Percentiles rank a stretch among this genome's conserved stretches.
Conservation (phyloP, 2,329 filamentous ascomycete species). For the Cadophora luteo-olivacea region DNA sequence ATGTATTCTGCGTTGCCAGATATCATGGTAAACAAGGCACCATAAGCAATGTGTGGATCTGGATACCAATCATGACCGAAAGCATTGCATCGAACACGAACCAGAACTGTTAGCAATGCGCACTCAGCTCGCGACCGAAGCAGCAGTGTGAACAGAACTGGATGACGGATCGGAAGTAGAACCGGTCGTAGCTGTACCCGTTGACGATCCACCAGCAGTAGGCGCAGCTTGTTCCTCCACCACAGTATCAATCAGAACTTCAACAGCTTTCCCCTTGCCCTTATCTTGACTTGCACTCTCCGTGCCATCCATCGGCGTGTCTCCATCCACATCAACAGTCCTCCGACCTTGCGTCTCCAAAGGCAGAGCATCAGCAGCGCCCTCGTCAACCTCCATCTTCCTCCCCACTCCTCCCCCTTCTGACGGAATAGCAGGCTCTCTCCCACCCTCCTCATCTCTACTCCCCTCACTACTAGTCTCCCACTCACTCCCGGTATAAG, state of each 20-base stretch:
- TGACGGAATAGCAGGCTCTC: not conserved
- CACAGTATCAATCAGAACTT: not conserved
- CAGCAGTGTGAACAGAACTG: slow-evolving; percentile 37
- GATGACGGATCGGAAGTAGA: slow-evolving; percentile 37
- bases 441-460: slow-evolving; percentile 18
- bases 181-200: slow-evolving; percentile 27
- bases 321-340: slow-evolving; percentile 28
- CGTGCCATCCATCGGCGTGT: slow-evolving; percentile 25
- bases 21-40: no score
- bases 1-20: no score
- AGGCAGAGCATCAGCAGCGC: not conserved
- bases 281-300: slow-evolving; percentile 18
- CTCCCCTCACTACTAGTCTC: slow-evolving; percentile 21
- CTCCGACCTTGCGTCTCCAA: not conserved
- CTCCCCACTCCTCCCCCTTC: slow-evolving; percentile 18
- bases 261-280: slow-evolving; percentile 30
- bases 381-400: slow-evolving; percentile 16
- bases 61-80: no score
- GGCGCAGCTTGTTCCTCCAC: not conserved
- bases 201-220: slow-evolving; percentile 32
- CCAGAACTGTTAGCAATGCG: not conserved
- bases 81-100: no score
- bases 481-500: slow-evolving; percentile 25
- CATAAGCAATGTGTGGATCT: not conserved
- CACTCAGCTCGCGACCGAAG: slow-evolving; percentile 30